These are phyloP conservation scores for Termitomyces sp. DNA, from an alignment of 768 basidiomycete species.

Conservation along the genomic window DNA sequence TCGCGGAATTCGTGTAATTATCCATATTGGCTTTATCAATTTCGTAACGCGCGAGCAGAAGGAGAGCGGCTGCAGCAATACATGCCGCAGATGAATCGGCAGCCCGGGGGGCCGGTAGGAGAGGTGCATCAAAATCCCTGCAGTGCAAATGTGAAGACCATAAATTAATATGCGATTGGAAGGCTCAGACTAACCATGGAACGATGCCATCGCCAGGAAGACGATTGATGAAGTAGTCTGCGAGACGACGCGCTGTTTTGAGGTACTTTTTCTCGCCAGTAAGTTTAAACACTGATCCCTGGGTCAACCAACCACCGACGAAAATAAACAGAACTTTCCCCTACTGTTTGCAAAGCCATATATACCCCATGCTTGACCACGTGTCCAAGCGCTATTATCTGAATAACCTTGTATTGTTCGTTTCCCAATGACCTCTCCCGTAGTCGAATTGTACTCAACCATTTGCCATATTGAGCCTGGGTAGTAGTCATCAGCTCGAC, in stretches of 20 bases:
- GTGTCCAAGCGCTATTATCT: conserved; percentile 67
- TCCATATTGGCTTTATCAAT: conserved; percentile 27
- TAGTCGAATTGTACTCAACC: conserved; percentile 64
- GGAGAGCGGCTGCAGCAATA: conserved; percentile 55
- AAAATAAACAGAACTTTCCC: conserved; percentile 21
- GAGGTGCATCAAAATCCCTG: conserved; percentile 75
- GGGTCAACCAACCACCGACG: not conserved
- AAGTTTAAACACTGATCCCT: conserved; percentile 50
- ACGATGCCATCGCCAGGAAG: conserved; percentile 60
- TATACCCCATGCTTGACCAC: conserved; percentile 71
- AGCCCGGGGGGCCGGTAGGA: conserved; percentile 46
- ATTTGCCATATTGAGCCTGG: conserved; percentile 57
- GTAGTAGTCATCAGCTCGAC: not conserved
- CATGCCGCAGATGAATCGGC: conserved; percentile 73
- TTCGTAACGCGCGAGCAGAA: conserved; percentile 50
- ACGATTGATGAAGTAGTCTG: conserved; percentile 56
- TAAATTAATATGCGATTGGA: not conserved
- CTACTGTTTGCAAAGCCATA: conserved; percentile 68
- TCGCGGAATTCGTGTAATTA: conserved; percentile 47
- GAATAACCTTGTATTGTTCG: conserved; percentile 63
- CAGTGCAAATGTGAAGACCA: not conserved
- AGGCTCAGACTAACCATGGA: conserved; percentile 49
- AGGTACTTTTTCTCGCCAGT: conserved; percentile 52
- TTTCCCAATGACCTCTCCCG: conserved; percentile 54
- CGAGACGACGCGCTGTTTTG: conserved; percentile 55